Conservation (phyloP, 1,284 basidiomycete genomes). For the Ustilago trichophora region DNA sequence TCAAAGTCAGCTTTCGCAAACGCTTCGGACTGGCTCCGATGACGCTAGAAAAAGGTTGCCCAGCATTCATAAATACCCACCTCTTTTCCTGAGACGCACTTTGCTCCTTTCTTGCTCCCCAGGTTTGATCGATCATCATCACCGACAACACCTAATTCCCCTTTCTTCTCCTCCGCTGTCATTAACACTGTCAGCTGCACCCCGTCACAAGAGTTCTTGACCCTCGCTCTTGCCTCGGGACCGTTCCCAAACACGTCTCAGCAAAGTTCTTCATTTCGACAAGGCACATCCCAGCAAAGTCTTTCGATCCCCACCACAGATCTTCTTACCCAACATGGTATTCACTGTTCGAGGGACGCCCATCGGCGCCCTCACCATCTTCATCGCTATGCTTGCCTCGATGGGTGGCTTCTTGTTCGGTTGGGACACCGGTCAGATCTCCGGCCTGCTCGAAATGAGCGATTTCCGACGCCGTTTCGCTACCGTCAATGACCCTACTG, state of each 20-base stretch:
- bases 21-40: background rate
- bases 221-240: background rate
- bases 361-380: slow-evolving; percentile 71
- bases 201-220: background rate
- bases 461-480: slow-evolving; percentile 77
- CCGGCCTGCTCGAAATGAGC: slow-evolving; percentile 78
- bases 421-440: slow-evolving; percentile 77
- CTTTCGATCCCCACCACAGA: no score
- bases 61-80: slow-evolving; percentile 3
- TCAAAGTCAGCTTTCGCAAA: background rate
- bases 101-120: no score
- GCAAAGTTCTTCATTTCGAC: no score
- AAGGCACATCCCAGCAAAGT: no score
- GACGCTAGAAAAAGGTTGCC: background rate
- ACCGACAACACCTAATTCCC: no score
- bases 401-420: slow-evolving; percentile 83
- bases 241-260: no score
- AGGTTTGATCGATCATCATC: no score
- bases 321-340: slow-evolving; percentile 29
- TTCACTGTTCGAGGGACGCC: slow-evolving; percentile 56
- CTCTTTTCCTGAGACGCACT: no score
- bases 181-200: background rate
- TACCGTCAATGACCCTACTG: slow-evolving; percentile 17
- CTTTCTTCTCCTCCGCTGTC: background rate
- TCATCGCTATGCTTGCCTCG: slow-evolving; percentile 76